Conservation (phyloP, 768 basidiomycete species). For the Lactifluus volemus region DNA sequence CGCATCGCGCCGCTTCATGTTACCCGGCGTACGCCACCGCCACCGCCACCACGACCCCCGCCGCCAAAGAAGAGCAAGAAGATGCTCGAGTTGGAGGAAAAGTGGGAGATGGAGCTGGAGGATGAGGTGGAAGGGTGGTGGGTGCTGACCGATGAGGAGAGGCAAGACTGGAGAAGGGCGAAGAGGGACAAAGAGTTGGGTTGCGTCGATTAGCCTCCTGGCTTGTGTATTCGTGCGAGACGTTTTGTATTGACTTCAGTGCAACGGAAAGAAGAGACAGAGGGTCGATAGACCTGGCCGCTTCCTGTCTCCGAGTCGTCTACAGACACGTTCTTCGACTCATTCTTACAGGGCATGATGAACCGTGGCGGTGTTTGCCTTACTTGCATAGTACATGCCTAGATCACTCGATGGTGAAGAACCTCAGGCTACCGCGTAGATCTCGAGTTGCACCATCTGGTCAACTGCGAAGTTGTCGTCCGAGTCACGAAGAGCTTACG, state of each 20-base stretch:
- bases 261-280: background rate
- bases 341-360: too few relatives aligned
- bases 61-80: slow-evolving; percentile 76
- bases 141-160: slow-evolving; percentile 28
- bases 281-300: background rate
- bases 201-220: slow-evolving; percentile 23
- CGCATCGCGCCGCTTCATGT: slow-evolving; percentile 71
- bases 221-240: background rate
- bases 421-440: too few relatives aligned
- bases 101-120: slow-evolving; percentile 71
- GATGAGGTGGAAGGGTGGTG: slow-evolving; percentile 62
- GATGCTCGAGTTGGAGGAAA: slow-evolving; percentile 64
- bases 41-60: slow-evolving; percentile 59
- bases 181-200: slow-evolving; percentile 60
- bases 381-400: too few relatives aligned
- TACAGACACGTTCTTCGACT: too few relatives aligned
- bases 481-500: too few relatives aligned
- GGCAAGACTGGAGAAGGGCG: slow-evolving; percentile 39
- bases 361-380: too few relatives aligned
- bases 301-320: background rate
- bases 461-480: too few relatives aligned
- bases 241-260: background rate
- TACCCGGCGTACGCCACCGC: slow-evolving; percentile 65
- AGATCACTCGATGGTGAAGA: too few relatives aligned
- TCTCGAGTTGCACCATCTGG: too few relatives aligned